Base-by-base conservation (phyloP, 192 early-diverging fungal genomes). In the Mortierella hygrophila region DNA sequence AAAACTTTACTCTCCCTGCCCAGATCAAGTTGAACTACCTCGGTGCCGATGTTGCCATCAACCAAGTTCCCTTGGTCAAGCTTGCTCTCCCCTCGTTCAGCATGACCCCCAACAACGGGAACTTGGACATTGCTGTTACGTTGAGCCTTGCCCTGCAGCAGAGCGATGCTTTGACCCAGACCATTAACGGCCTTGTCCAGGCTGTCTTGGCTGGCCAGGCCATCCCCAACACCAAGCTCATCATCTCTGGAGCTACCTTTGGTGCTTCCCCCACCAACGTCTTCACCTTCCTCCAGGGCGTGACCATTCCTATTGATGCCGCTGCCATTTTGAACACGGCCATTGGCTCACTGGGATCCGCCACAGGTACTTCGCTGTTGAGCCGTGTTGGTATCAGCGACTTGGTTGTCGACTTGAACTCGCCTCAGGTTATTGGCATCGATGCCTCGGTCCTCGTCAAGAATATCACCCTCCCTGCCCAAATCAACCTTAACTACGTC, bases 21-120 rank as follows among this genome's bases (percentile, higher is more conserved):
- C 77, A 78, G 49, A 78, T 78, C 69, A 70, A 78, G 69, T n/a
- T 78, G 77, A 78, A 78, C 52, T 78, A 78, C 21, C 65, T 78
- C 10, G 77, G 77, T 37, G 77, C 77, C 37, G 47, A 78, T 32
- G 40, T 78, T 42, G 77, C 77, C 6, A 52, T 78, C 21, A 68
- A 68, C 29, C 68, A 78, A 29, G 52, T 71, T 1, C 77, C 69
- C 40, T 18, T 78, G 1, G 37, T 78, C 77, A 44, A 71, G 38
- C 38, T 78, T 35, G 77, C 69, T 71, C 37, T 78, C 37, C 69
- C 77, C 9, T 49, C 42, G 23, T 78, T 78, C 38, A 78, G 23
- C 52, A 78, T 78, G 77, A 71, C 35, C n/a, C 77, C 77, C 35
- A 78, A 71, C 68, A 78, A 78, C 40, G 77, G 77, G 0, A 71